Conservation (phyloP, 1,284 basidiomycete species). For the Uromyces viciae-fabae region DNA sequence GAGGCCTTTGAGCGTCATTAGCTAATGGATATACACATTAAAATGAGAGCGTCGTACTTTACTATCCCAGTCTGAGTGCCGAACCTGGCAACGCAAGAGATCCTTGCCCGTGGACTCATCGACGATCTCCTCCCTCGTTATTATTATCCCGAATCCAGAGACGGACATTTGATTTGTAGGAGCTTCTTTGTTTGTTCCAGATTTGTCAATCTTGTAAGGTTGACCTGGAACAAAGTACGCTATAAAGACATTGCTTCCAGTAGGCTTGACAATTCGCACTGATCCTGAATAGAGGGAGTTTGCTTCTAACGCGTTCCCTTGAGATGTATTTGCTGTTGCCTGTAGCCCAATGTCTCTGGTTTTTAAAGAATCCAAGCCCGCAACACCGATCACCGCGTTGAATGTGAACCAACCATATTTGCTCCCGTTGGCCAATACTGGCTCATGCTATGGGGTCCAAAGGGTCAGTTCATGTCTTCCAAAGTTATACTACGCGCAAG, state of each 20-base stretch:
- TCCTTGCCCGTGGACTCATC: neutral
- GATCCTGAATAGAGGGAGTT: neutral
- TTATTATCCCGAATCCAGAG: neutral
- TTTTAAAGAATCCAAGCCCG: neutral
- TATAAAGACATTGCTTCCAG: neutral
- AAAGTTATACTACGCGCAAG: neutral
- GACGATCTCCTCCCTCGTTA: neutral
- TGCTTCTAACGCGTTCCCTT: neutral
- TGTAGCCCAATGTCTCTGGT: neutral
- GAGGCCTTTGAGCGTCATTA: neutral
- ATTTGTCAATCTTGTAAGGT: neutral
- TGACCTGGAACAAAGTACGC: neutral
- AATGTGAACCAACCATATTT: neutral
- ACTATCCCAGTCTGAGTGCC: constrained; percentile 11
- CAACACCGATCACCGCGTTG: neutral
- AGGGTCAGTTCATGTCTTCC: neutral
- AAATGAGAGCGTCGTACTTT: neutral
- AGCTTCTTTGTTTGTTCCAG: neutral
- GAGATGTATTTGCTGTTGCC: neutral
- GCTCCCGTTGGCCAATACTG: neutral
- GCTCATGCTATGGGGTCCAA: neutral
- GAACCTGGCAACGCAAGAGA: neutral
- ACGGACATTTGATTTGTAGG: neutral
- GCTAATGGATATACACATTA: neutral
- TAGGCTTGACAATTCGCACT: neutral